These are phyloP conservation scores for Fusarium sp. DNA, from an alignment of 2,329 filamentous ascomycete genomes.

Conservation along the genomic window DNA sequence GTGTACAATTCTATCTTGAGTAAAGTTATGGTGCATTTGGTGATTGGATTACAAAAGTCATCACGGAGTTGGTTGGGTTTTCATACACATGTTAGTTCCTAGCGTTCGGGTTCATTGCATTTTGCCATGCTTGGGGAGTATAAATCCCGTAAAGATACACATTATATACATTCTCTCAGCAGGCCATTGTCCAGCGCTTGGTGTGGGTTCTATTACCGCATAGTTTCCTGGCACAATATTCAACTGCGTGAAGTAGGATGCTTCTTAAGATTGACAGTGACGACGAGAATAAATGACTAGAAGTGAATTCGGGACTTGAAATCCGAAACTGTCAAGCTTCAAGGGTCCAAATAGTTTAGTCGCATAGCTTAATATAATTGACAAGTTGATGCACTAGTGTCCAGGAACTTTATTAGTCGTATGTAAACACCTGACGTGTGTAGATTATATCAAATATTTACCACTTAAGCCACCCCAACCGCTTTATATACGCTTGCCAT, in stretches of 20 bases:
- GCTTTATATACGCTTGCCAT: background rate
- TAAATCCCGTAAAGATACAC: conserved; percentile 21
- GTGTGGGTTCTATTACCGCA: background rate
- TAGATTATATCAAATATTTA: background rate
- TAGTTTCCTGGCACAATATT: background rate
- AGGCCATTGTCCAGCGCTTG: conserved; percentile 2
- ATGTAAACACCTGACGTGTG: background rate
- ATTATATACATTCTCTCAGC: conserved; percentile 33
- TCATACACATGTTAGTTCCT: conserved; percentile 44
- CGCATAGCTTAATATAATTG: background rate
- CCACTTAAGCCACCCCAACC: background rate
- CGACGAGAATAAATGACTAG: background rate
- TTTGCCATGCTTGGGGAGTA: conserved; percentile 23
- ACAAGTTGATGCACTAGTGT: background rate
- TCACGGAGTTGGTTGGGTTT: conserved; percentile 45
- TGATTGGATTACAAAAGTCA: conserved; percentile 47
- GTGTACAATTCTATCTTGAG: conserved; percentile 43
- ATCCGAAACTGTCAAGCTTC: background rate
- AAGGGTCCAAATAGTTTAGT: background rate
- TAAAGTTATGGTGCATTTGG: conserved; percentile 41
- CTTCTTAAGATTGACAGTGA: background rate
- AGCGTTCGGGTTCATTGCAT: conserved; percentile 44
- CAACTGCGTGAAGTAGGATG: background rate
- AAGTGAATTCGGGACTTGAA: background rate
- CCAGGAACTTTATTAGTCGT: background rate